phyloP scores from a whole-genome alignment of 306 rosid species.

The Quercus engelmannii region DNA sequence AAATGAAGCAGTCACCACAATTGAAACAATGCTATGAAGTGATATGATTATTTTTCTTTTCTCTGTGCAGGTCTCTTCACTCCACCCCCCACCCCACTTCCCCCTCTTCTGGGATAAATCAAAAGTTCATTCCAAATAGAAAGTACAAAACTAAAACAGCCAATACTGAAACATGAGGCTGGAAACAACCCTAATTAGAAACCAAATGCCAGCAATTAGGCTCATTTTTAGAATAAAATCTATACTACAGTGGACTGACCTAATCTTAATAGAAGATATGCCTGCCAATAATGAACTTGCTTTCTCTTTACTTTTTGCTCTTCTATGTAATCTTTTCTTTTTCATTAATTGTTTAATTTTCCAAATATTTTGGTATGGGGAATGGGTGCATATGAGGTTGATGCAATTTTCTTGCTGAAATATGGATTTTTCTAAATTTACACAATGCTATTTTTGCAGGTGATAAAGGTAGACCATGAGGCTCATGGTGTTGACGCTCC shows the following conservation, averaged over 20 bases:
- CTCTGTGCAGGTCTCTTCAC: too few relatives aligned
- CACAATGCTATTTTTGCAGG: constrained; percentile 36
- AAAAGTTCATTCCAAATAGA: too few relatives aligned
- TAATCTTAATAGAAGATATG: not conserved
- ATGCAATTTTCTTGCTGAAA: not conserved
- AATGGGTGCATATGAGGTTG: not conserved
- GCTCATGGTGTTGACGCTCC: constrained; percentile 95
- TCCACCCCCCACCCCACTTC: too few relatives aligned
- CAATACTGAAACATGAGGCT: too few relatives aligned
- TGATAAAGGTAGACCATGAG: constrained; percentile 87
- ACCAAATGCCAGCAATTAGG: not conserved
- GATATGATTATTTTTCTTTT: too few relatives aligned
- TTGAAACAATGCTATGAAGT: too few relatives aligned
- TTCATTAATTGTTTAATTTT: not conserved
- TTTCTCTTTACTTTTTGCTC: not conserved
- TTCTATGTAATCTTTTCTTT: not conserved
- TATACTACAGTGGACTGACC: not conserved
- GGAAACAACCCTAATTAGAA: too few relatives aligned
- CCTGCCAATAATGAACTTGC: not conserved
- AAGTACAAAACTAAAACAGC: too few relatives aligned
- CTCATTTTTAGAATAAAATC: not conserved
- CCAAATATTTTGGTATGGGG: not conserved
- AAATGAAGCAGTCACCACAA: too few relatives aligned
- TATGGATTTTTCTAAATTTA: not conserved
- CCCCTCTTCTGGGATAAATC: too few relatives aligned